Percentiles rank a stretch among this genome's conserved stretches.
phyloP scores from a whole-genome alignment of 2,329 filamentous ascomycete genomes.

The Pseudovirgaria hyperparasitica region DNA sequence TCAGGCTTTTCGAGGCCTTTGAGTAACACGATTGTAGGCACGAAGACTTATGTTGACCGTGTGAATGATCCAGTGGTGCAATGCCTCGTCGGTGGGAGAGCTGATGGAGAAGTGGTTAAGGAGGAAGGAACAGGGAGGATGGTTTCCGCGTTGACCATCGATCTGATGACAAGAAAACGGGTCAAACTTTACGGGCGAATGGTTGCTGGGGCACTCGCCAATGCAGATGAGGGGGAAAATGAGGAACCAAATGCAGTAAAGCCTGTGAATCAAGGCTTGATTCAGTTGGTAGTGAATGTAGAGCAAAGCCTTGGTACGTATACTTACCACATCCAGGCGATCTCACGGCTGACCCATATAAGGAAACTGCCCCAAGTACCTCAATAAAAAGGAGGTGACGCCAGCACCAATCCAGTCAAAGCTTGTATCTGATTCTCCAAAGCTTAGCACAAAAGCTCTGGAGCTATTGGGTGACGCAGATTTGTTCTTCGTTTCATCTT shows the following conservation, averaged over 20 bases:
- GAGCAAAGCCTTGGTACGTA: slow-evolving; percentile 50
- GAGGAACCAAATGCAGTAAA: slow-evolving; percentile 10
- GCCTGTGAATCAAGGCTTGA: slow-evolving; percentile 17
- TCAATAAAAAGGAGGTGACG: slow-evolving; percentile 58
- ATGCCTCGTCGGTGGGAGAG: slow-evolving; percentile 40
- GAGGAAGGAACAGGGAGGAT: slow-evolving; percentile 34
- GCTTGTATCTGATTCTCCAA: slow-evolving; percentile 33
- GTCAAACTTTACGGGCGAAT: slow-evolving; percentile 63
- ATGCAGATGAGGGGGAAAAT: slow-evolving; percentile 16
- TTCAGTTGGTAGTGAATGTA: slow-evolving; percentile 54
- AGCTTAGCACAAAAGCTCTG: slow-evolving; percentile 42
- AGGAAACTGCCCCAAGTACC: slow-evolving; percentile 78
- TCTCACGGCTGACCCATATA: slow-evolving; percentile 5
- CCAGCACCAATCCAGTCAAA: slow-evolving; percentile 41
- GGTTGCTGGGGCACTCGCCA: slow-evolving; percentile 46
- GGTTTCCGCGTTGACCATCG: slow-evolving; percentile 49
- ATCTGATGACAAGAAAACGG: slow-evolving; percentile 54
- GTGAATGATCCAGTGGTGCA: slow-evolving; percentile 57
- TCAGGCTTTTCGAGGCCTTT: slow-evolving; percentile 53
- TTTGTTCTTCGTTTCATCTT: slow-evolving; percentile 65
- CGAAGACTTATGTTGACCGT: slow-evolving; percentile 48
- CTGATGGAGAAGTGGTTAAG: slow-evolving; percentile 31
- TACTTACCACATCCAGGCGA: not conserved
- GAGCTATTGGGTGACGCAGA: slow-evolving; percentile 52
- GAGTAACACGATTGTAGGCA: slow-evolving; percentile 49